Conservation (phyloP, 1,284 basidiomycete genomes). For the Trichosporon sp. region DNA sequence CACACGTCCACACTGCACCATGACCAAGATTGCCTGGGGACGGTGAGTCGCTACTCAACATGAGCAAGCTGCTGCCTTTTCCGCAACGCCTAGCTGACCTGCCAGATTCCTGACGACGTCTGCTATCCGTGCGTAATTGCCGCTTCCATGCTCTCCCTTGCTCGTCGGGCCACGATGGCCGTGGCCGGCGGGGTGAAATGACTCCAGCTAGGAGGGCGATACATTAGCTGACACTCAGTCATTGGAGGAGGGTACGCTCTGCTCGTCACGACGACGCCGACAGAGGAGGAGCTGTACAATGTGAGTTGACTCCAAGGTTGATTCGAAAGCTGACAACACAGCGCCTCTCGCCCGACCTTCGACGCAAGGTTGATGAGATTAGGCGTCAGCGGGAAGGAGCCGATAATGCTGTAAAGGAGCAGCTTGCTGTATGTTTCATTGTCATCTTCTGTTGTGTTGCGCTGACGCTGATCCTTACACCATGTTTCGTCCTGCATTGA, state of each 20-base stretch:
- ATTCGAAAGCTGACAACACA: constrained; percentile 4
- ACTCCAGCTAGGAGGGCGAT: too few relatives aligned
- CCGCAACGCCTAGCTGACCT: neutral
- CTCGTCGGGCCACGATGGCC: too few relatives aligned
- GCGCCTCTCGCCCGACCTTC: constrained; percentile 42
- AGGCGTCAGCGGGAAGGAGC: constrained; percentile 28
- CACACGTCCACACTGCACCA: neutral
- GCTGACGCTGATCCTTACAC: neutral
- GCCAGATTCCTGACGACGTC: constrained; percentile 29
- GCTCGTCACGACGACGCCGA: constrained; percentile 33
- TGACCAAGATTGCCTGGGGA: constrained; percentile 28
- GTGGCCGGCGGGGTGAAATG: too few relatives aligned
- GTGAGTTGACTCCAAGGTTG: constrained; percentile 17
- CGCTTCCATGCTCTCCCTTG: neutral
- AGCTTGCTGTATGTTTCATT: constrained; percentile 10
- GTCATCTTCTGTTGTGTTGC: neutral
- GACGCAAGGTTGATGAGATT: constrained; percentile 41
- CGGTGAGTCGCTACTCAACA: constrained; percentile 21
- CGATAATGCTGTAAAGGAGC: constrained; percentile 10
- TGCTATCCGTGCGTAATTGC: constrained; percentile 23
- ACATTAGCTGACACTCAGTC: constrained; percentile 13
- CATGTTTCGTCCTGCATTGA: too few relatives aligned
- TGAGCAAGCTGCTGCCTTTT: neutral
- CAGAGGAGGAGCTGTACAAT: constrained; percentile 44
- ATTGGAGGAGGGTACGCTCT: constrained; percentile 13